Evolutionary conservation across 805 yeast species (phyloP).

Genomic region (Kodamaea hsintzibuensis): DNA sequence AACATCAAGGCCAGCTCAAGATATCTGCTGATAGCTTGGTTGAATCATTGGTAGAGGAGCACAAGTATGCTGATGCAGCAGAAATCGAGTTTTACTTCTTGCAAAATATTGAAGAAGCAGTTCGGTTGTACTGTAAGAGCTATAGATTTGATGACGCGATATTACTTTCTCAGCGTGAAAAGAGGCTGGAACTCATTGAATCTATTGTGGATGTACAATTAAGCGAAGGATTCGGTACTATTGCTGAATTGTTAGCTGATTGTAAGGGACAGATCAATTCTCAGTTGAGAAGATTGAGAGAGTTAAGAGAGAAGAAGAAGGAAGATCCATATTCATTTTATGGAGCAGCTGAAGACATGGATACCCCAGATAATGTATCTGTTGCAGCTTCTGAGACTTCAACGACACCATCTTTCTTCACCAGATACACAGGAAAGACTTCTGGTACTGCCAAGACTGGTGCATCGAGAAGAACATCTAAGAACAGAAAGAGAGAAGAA

Average conservation of each 20-base stretch:
- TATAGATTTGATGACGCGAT: constrained; percentile 76
- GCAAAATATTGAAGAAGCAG: constrained; percentile 59
- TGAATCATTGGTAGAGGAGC: constrained; percentile 60
- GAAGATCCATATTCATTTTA: constrained; percentile 86
- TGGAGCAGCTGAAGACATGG: constrained; percentile 59
- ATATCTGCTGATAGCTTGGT: constrained; percentile 63
- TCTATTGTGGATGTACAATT: constrained; percentile 68
- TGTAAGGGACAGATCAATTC: constrained; percentile 83
- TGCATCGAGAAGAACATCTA: constrained; percentile 87
- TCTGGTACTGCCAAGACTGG: constrained; percentile 96
- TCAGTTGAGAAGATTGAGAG: constrained; percentile 81
- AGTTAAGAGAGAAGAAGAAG: constrained; percentile 76
- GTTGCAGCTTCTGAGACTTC: constrained; percentile 94
- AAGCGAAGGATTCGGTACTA: constrained; percentile 82
- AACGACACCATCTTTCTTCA: constrained; percentile 88
- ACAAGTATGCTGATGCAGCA: constrained; percentile 79
- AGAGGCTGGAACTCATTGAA: constrained; percentile 48
- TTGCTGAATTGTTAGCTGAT: constrained; percentile 91
- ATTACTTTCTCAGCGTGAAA: constrained; percentile 54
- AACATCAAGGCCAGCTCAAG: constrained; percentile 37
- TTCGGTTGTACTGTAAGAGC: constrained; percentile 70
- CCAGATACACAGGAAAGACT: constrained; percentile 95
- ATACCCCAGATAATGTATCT: constrained; percentile 90
- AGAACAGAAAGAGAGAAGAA: constrained; percentile 92
- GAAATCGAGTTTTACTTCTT: constrained; percentile 66